Base-by-base conservation (phyloP, 2,329 filamentous ascomycete species). In the Aspergillus sp. region DNA sequence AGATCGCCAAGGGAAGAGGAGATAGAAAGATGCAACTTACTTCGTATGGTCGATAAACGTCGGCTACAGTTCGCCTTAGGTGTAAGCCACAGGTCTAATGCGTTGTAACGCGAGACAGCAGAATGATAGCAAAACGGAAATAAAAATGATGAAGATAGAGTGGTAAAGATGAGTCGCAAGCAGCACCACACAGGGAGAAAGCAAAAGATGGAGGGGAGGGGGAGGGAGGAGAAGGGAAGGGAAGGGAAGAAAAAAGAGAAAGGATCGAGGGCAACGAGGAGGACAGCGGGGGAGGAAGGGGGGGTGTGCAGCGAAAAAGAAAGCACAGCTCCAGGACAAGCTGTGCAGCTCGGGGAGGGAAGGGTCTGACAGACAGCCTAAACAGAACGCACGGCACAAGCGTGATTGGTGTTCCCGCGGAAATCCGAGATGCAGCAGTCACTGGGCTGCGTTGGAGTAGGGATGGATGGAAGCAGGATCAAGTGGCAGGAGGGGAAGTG, bases 21-120 rank as follows among this genome's bases (percentile, higher is more conserved):
- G 30, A 44, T 56, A 56, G 56, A 60, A 55, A 48, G 57, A 50
- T 42, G 36, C 44, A 44, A 77, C 76, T 76, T 74, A 79, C 76
- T 75, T 77, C 73, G 63, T 71, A 69, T 62, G 76, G 76, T 61
- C 76, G 76, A 71, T 79, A 79, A 55, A 78, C 74, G 76, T 79
- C 76, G 61, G 76, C 76, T 76, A 67, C 49, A 62, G 57, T 59
- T 54, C 60, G 65, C 67, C 62, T 63, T 42, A 54, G 59, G 58
- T 50, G 62, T 65, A 63, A 65, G 59, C 61, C 56, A 58, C 36
- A 48, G 57, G 44, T 57, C 45, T 54, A 59, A 45, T 53, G 48
- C 48, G 42, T 49, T 58, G 41, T 50, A 57, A 61, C 53, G 53
- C 58, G 58, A 53, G 53, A 42, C 51, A 56, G 49, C 43, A 48